Percentiles rank a stretch among this genome's conserved stretches.
These are phyloP conservation scores for Arthromyces matolae DNA, from an alignment of 768 basidiomycete genomes.

Conservation along the genomic window DNA sequence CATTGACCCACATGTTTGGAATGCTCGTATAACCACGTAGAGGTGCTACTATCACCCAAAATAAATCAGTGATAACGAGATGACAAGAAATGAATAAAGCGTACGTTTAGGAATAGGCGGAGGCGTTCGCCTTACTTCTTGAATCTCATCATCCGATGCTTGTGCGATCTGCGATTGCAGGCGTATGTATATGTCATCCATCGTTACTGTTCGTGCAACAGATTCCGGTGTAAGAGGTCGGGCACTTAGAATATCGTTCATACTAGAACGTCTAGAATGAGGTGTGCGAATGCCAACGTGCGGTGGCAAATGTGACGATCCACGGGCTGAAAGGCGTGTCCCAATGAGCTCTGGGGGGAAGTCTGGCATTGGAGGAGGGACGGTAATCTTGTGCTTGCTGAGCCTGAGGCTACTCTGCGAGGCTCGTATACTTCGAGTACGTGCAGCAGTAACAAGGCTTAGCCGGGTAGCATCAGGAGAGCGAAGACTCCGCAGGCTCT, in stretches of 20 bases:
- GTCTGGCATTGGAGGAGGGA: slow-evolving; percentile 31
- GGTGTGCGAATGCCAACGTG: slow-evolving; percentile 12
- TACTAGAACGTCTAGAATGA: slow-evolving; percentile 20
- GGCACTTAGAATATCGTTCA: slow-evolving; percentile 17
- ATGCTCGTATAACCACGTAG: slow-evolving; percentile 20
- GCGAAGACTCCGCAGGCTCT: slow-evolving; percentile 28
- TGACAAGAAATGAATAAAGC: not conserved
- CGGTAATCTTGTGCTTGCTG: slow-evolving; percentile 29
- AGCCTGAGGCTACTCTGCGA: slow-evolving; percentile 68
- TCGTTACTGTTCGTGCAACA: slow-evolving; percentile 16
- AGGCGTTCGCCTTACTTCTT: slow-evolving; percentile 30
- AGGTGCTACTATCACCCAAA: not conserved
- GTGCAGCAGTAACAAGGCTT: slow-evolving; percentile 58
- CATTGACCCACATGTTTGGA: slow-evolving; percentile 50
- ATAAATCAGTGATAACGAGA: not conserved
- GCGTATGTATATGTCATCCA: slow-evolving; percentile 28
- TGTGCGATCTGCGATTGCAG: slow-evolving; percentile 15
- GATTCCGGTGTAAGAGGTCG: slow-evolving; percentile 4
- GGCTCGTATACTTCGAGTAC: slow-evolving; percentile 56
- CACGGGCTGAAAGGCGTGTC: slow-evolving; percentile 2
- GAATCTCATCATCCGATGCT: slow-evolving; percentile 22
- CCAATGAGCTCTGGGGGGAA: slow-evolving; percentile 21
- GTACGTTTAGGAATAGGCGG: slow-evolving; percentile 13
- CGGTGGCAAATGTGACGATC: slow-evolving; percentile 7
- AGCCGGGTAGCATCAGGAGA: slow-evolving; percentile 16